Percentiles rank a stretch among this genome's conserved stretches.
Conservation (phyloP, 768 basidiomycete species). For the Agaricus sinodeliciosus region DNA sequence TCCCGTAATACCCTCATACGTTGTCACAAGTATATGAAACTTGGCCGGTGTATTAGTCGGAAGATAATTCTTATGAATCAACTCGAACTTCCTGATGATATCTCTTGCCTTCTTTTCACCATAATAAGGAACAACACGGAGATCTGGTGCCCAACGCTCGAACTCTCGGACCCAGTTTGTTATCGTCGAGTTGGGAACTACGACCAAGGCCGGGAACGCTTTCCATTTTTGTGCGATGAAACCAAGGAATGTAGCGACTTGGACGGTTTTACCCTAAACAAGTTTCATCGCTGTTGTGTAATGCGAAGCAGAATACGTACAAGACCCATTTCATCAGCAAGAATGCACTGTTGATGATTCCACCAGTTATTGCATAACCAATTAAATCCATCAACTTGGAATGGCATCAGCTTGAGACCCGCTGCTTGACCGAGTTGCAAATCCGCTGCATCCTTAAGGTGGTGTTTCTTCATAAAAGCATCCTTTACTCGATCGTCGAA, state of each 20-base stretch:
- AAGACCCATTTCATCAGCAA: slow-evolving; percentile 98
- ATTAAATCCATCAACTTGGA: slow-evolving; percentile 84
- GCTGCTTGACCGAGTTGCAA: slow-evolving; percentile 62
- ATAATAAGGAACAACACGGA: slow-evolving; percentile 79
- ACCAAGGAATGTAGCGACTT: slow-evolving; percentile 81
- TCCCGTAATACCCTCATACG: slow-evolving; percentile 80
- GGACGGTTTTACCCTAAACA: slow-evolving; percentile 82
- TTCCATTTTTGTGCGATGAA: slow-evolving; percentile 47
- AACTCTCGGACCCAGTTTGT: slow-evolving; percentile 96
- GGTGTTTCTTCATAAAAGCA: slow-evolving; percentile 39
- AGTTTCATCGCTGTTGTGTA: slow-evolving; percentile 6
- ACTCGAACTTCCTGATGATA: slow-evolving; percentile 75
- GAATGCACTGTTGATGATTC: slow-evolving; percentile 75
- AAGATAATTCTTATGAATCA: slow-evolving; percentile 49
- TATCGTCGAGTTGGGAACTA: slow-evolving; percentile 96
- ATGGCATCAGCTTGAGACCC: slow-evolving; percentile 72
- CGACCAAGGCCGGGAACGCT: slow-evolving; percentile 77
- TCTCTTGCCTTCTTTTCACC: slow-evolving; percentile 78
- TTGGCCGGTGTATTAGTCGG: slow-evolving; percentile 45
- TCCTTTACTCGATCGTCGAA: slow-evolving; percentile 52
- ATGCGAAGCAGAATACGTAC: slow-evolving; percentile 28
- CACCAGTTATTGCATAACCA: slow-evolving; percentile 90
- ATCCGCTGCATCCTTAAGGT: slow-evolving; percentile 45
- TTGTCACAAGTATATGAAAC: slow-evolving; percentile 89
- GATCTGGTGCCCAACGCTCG: slow-evolving; percentile 71